Percentiles rank a stretch among this genome's conserved stretches.
These are phyloP conservation scores for Microsporum ferrugineum DNA, from an alignment of 2,329 filamentous ascomycete genomes.

Conservation along the genomic window DNA sequence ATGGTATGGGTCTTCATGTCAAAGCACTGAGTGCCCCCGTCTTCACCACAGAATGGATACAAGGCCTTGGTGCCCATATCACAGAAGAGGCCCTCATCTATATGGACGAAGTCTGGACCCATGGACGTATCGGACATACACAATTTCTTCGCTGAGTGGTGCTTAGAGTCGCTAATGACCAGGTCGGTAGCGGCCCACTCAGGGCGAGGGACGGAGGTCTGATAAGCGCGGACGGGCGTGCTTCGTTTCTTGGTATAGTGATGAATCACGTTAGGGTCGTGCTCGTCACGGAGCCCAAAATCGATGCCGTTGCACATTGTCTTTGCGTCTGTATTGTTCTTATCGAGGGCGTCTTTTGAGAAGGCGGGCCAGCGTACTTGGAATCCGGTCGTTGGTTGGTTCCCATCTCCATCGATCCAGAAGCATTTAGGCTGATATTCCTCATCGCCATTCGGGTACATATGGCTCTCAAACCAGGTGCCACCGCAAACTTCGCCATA, in stretches of 20 bases:
- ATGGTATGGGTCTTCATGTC: background rate
- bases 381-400: background rate
- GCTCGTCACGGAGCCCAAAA: background rate
- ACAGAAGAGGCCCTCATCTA: slow-evolving; percentile 23
- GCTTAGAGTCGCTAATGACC: slow-evolving; percentile 15
- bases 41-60: background rate
- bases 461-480: background rate
- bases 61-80: slow-evolving; percentile 22
- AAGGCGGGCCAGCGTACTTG: background rate
- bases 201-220: background rate
- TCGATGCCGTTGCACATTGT: background rate
- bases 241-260: background rate
- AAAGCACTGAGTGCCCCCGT: background rate
- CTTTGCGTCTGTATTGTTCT: background rate
- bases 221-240: background rate
- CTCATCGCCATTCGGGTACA: background rate
- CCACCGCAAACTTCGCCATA: background rate
- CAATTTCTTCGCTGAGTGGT: slow-evolving; percentile 23
- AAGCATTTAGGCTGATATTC: background rate
- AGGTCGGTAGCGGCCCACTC: slow-evolving; percentile 4
- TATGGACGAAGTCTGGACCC: slow-evolving; percentile 26
- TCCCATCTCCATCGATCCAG: background rate
- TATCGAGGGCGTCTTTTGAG: background rate
- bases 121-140: slow-evolving; percentile 21
- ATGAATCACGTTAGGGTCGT: background rate